Evolutionary conservation across 345 rosid genomes (phyloP).

Genomic region (Triadica sebifera): DNA sequence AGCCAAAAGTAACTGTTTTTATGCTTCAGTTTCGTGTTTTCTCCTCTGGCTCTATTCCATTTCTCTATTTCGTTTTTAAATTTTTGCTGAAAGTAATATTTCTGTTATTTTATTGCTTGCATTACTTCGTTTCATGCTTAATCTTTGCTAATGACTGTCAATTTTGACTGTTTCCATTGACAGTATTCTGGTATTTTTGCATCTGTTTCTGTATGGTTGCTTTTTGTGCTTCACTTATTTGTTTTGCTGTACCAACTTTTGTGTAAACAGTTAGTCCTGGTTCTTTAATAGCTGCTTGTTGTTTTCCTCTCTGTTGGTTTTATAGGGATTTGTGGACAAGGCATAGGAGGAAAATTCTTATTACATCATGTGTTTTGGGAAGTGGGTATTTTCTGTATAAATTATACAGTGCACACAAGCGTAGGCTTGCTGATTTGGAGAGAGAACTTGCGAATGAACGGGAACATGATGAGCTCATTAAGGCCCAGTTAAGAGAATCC

Average conservation of each 20-base stretch:
- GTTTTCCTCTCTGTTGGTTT: not conserved
- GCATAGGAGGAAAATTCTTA: constrained; percentile 70
- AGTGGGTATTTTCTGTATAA: constrained; percentile 79
- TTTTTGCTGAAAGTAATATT: not conserved
- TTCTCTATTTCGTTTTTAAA: not conserved
- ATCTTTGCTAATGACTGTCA: not conserved
- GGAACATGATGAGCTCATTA: constrained; percentile 71
- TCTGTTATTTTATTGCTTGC: not conserved
- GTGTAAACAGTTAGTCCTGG: not conserved
- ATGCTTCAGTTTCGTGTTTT: not conserved
- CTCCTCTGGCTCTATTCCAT: not conserved
- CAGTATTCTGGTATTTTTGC: not conserved
- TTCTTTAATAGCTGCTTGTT: constrained; percentile 2
- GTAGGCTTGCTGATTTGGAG: constrained; percentile 64
- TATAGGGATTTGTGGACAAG: constrained; percentile 82
- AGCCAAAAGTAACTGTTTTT: not conserved
- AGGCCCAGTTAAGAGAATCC: constrained; percentile 69
- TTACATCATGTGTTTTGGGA: constrained; percentile 71
- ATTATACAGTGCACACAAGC: constrained; percentile 64
- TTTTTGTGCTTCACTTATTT: not conserved
- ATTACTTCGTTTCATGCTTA: not conserved
- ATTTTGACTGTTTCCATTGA: not conserved
- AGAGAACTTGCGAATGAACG: constrained; percentile 52
- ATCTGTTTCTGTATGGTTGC: too few species aligned
- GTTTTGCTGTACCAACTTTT: not conserved